phyloP scores from a whole-genome alignment of 2,329 filamentous ascomycete species.

The Cyphellophora attinorum region DNA sequence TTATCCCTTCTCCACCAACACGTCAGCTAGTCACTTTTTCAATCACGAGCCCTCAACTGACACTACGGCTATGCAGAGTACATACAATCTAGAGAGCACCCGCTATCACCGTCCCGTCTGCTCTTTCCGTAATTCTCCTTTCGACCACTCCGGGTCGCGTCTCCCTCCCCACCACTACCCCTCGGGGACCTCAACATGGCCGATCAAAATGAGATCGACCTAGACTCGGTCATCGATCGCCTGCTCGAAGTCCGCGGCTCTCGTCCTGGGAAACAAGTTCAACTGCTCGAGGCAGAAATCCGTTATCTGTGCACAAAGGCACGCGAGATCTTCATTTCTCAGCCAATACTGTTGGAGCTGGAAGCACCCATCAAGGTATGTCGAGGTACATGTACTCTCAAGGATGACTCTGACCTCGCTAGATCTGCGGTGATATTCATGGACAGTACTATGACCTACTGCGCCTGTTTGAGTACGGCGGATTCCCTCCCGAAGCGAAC shows the following conservation, averaged over 20 bases:
- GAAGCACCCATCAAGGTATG: slow-evolving; percentile 97
- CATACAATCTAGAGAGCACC: no score
- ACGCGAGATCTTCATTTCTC: slow-evolving; percentile 98
- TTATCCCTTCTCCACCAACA: no score
- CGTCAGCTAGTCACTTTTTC: no score
- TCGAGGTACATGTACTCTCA: slow-evolving; percentile 10
- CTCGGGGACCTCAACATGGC: slow-evolving; percentile 47
- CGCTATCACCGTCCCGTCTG: background rate
- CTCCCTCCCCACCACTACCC: slow-evolving; percentile 6
- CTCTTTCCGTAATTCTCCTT: slow-evolving; percentile 4
- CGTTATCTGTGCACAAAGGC: slow-evolving; percentile 97
- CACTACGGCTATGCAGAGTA: no score
- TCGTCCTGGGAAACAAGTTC: slow-evolving; percentile 96
- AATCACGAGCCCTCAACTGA: no score
- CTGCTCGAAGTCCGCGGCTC: slow-evolving; percentile 95
- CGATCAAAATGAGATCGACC: slow-evolving; percentile 81
- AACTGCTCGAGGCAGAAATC: slow-evolving; percentile 92
- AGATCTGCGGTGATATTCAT: slow-evolving; percentile 99
- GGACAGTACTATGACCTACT: slow-evolving; percentile 98
- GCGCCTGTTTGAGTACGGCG: slow-evolving; percentile 94
- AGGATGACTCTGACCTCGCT: no score
- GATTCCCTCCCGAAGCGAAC: slow-evolving; percentile 96
- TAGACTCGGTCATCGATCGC: slow-evolving; percentile 99
- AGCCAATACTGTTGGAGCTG: slow-evolving; percentile 93
- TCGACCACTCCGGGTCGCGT: slow-evolving; percentile 17